These are phyloP conservation scores for Hypoxylon subgilvum DNA, from an alignment of 495 filamentous ascomycete genomes.

Conservation along the genomic window DNA sequence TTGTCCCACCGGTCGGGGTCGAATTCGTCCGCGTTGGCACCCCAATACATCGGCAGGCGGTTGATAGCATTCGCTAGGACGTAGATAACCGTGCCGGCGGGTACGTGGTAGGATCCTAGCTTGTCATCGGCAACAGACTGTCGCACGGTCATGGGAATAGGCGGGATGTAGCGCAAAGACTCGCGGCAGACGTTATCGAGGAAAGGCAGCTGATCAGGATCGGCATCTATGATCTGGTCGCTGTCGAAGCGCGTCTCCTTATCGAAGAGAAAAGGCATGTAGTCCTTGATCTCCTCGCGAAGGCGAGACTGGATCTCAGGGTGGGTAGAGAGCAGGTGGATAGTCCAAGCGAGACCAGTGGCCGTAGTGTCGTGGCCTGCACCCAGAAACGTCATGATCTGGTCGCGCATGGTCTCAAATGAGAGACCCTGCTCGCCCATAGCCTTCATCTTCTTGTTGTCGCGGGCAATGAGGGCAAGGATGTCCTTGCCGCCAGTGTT, in stretches of 20 bases:
- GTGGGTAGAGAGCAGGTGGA: constrained; percentile 44
- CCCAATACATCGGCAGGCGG: constrained; percentile 47
- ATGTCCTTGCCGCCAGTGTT: constrained; percentile 51
- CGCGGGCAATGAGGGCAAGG: constrained; percentile 52
- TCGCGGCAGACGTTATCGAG: constrained; percentile 58
- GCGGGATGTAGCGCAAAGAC: constrained; percentile 55
- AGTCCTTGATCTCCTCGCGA: constrained; percentile 44
- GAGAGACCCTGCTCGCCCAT: constrained; percentile 47
- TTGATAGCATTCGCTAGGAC: constrained; percentile 49
- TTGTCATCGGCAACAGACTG: constrained; percentile 42
- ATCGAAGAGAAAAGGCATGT: constrained; percentile 52
- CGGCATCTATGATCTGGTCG: constrained; percentile 15
- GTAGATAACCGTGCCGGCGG: constrained; percentile 43
- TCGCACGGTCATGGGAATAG: constrained; percentile 50
- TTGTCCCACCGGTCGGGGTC: constrained; percentile 49
- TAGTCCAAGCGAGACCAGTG: constrained; percentile 45
- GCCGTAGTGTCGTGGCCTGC: constrained; percentile 52
- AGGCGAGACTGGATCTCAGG: constrained; percentile 43
- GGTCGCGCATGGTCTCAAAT: constrained; percentile 55
- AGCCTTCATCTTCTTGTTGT: constrained; percentile 46
- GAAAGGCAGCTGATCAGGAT: constrained; percentile 44
- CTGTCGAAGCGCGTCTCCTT: constrained; percentile 17
- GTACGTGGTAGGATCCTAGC: constrained; percentile 38
- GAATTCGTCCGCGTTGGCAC: constrained; percentile 44
- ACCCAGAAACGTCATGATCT: constrained; percentile 54